These are phyloP conservation scores for Cercis canadensis DNA, from an alignment of 306 rosid genomes.

Conservation along the genomic window DNA sequence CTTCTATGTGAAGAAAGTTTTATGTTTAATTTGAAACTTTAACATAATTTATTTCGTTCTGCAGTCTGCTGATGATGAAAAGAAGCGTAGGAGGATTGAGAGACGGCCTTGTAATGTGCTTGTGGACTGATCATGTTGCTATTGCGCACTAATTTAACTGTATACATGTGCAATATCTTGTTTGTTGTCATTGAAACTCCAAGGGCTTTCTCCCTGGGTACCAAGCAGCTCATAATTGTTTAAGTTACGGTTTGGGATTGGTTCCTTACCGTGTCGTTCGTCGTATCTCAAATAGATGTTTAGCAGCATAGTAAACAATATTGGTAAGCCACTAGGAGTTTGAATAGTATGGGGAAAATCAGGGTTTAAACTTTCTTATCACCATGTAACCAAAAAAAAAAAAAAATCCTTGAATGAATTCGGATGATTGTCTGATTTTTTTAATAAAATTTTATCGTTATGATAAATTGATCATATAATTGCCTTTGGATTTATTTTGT, in stretches of 20 bases:
- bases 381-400: no score
- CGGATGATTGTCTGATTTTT: conserved; percentile 20
- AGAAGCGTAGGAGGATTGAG: conserved; percentile 68
- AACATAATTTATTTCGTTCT: conserved; percentile 19
- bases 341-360: no score
- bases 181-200: conserved; percentile 32
- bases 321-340: conserved; percentile 19
- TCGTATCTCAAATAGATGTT: conserved; percentile 8
- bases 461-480: neutral
- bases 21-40: neutral
- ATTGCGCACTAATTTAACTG: conserved; percentile 26
- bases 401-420: no score
- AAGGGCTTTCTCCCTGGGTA: conserved; percentile 27
- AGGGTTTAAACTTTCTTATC: no score
- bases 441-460: conserved; percentile 43
- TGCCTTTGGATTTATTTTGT: no score
- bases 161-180: conserved; percentile 37
- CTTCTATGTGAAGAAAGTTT: conserved; percentile 8
- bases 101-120: conserved; percentile 69
- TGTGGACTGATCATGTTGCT: conserved; percentile 41
- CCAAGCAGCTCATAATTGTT: conserved; percentile 14
- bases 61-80: conserved; percentile 60
- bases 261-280: conserved; percentile 36
- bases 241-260: conserved; percentile 35
- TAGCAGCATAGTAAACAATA: conserved; percentile 10